Evolutionary conservation across 345 rosid genomes (phyloP), one percentile per base, ranked within the genome.

Genomic region (Populus ilicifolia): DNA sequence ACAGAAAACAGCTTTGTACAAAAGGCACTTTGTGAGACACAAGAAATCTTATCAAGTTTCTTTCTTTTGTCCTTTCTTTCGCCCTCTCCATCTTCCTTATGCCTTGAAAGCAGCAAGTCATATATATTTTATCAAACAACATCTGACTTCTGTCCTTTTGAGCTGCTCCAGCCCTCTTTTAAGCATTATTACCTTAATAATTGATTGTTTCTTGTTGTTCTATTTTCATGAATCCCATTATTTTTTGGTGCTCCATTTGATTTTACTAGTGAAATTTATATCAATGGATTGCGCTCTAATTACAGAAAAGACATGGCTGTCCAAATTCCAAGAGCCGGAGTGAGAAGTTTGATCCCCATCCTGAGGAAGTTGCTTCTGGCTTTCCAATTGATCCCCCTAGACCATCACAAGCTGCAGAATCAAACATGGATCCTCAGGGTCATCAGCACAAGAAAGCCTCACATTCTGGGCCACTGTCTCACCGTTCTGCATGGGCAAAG

Each of bases 321-420:
- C 78, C 91, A 72, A 84, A 73, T 81, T 88, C 92, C 52, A 93
- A 92, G 89, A 93, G 99, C 87, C 85, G 97, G 46, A 96, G 98
- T 78, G 99, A 96, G 93, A 96, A 88, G 85, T 96, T 96, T 79
- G 92, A 96, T 84, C 97, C 98, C 77, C 93, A 93, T 88, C 96
- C 89, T 38, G 99, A 92, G 86, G 99, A 96, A 78, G 97, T 87
- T 80, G 99, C 99, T 62, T 96, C 99, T 43, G 99, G 99, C 69
- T 96, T 96, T 83, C 99, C 99, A 11, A 91, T 96, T 5, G 99
- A 96, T 78, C 99, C 99, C 30, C 98, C 98, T 67, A 91, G 97
- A 81, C 84, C 90, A 70, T 90, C 99, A 50, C 99, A 93, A 74
- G 91, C 83, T 33, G 78, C 80, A 70, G 99, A 93, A 73, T 80